Evolutionary conservation across 1,284 basidiomycete species (phyloP).

Genomic region (Boletus semigastroideus): DNA sequence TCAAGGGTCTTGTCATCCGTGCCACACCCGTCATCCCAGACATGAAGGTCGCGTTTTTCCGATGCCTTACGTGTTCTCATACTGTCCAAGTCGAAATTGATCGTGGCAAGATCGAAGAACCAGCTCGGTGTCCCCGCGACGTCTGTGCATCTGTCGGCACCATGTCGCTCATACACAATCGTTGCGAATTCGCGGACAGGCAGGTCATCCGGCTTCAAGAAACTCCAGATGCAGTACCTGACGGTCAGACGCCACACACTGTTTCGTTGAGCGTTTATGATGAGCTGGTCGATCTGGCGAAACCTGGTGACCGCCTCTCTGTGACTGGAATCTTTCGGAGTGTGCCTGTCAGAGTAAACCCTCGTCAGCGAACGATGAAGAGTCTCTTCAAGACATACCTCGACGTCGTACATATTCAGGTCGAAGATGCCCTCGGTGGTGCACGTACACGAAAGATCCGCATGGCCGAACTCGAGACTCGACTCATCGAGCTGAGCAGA

Average conservation of each 20-base stretch:
- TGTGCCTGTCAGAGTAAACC: slow-evolving; percentile 91
- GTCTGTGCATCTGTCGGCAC: slow-evolving; percentile 86
- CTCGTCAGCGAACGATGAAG: slow-evolving; percentile 88
- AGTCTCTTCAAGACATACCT: slow-evolving; percentile 97
- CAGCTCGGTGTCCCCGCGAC: slow-evolving; percentile 87
- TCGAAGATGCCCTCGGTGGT: slow-evolving; percentile 43
- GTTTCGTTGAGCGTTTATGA: slow-evolving; percentile 96
- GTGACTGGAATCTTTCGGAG: slow-evolving; percentile 95
- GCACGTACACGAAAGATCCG: slow-evolving; percentile 47
- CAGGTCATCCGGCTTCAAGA: slow-evolving; percentile 96
- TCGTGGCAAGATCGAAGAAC: slow-evolving; percentile 94
- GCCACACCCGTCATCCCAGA: slow-evolving; percentile 98
- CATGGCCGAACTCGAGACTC: slow-evolving; percentile 58
- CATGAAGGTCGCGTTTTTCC: slow-evolving; percentile 98
- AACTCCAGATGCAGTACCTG: slow-evolving; percentile 96
- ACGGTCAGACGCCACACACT: slow-evolving; percentile 97
- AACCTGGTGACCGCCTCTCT: slow-evolving; percentile 91
- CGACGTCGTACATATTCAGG: slow-evolving; percentile 89
- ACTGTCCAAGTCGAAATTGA: slow-evolving; percentile 95
- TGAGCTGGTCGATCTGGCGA: slow-evolving; percentile 92
- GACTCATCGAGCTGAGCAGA: slow-evolving; percentile 68
- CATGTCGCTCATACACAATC: slow-evolving; percentile 96
- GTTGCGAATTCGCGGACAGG: slow-evolving; percentile 93
- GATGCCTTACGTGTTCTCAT: slow-evolving; percentile 94
- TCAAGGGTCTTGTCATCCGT: slow-evolving; percentile 97